Conservation (phyloP, 2,329 filamentous ascomycete genomes). For the Lachnum nothofagi region DNA sequence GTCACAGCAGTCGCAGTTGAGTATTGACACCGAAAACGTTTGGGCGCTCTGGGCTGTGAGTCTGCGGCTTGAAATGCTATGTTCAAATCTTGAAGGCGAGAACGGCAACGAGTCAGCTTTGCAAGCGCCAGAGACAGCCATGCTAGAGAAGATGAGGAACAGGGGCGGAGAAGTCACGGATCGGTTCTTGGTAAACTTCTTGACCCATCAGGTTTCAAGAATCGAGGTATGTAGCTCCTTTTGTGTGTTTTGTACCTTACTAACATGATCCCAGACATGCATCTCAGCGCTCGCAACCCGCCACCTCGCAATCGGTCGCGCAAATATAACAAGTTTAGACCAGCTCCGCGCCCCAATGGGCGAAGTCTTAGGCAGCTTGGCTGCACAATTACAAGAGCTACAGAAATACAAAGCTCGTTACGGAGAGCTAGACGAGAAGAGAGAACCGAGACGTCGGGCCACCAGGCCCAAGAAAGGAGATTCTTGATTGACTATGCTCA, state of each 20-base stretch:
- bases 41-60: constrained; percentile 89
- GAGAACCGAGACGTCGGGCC: not conserved
- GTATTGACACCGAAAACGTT: constrained; percentile 68
- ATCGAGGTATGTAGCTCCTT: constrained; percentile 68
- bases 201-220: constrained; percentile 91
- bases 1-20: constrained; percentile 60
- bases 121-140: constrained; percentile 74
- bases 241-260: constrained; percentile 1
- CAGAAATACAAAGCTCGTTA: constrained; percentile 48
- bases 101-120: constrained; percentile 50
- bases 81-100: constrained; percentile 74
- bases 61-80: constrained; percentile 86
- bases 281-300: constrained; percentile 74
- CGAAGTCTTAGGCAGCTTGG: constrained; percentile 60
- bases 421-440: constrained; percentile 16
- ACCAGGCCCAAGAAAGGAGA: not conserved
- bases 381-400: constrained; percentile 58
- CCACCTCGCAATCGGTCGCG: constrained; percentile 69
- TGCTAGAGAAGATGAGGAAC: constrained; percentile 69
- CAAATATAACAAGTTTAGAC: constrained; percentile 55
- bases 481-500: not conserved
- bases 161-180: constrained; percentile 83
- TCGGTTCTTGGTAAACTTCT: constrained; percentile 77
- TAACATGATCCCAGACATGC: constrained; percentile 57
- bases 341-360: constrained; percentile 74